These are phyloP conservation scores for Solanum neorickii DNA, from an alignment of 257 asterid genomes.

Conservation along the genomic window DNA sequence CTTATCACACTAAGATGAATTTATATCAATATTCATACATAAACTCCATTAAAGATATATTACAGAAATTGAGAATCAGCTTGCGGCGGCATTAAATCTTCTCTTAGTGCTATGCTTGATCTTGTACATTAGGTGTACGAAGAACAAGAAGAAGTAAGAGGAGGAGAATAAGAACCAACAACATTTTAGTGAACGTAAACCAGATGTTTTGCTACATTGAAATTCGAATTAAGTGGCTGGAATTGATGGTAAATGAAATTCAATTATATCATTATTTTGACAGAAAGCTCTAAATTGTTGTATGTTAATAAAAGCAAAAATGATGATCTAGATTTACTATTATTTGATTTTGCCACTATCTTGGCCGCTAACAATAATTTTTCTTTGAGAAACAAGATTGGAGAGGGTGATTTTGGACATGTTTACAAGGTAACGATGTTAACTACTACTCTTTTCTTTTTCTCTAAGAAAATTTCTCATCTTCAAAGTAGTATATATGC, in stretches of 20 bases:
- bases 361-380: background rate
- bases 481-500: background rate
- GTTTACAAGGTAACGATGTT: background rate
- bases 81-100: background rate
- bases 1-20: background rate
- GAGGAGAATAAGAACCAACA: background rate
- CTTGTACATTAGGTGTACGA: background rate
- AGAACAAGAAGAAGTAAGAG: background rate
- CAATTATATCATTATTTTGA: background rate
- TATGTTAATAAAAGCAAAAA: background rate
- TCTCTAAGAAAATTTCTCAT: background rate
- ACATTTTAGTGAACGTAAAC: background rate
- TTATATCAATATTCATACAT: background rate
- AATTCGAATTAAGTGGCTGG: background rate
- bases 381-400: background rate
- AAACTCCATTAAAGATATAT: background rate
- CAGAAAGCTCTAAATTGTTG: background rate
- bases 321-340: background rate
- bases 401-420: conserved; percentile 1
- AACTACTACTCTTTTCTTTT: background rate
- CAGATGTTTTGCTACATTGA: background rate
- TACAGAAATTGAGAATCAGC: background rate
- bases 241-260: background rate
- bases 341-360: background rate
- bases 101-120: background rate